Evolutionary conservation across 108 stramenopile genomes (phyloP).

Genomic region (Schizochytrium sp.): DNA sequence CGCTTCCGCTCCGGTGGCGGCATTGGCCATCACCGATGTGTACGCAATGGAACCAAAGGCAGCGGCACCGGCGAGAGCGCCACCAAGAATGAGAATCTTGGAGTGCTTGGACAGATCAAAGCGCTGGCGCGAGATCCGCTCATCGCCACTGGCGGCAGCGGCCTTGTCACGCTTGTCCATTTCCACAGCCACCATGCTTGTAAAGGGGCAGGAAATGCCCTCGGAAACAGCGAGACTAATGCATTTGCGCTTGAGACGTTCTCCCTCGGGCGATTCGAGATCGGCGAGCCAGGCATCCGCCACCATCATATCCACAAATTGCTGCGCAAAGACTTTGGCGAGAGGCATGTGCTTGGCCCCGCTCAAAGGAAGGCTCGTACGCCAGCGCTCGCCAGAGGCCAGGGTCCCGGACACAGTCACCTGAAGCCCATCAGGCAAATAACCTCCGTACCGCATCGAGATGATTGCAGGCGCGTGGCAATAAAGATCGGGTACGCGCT

Average conservation of each 20-base stretch:
- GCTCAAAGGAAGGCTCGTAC: not conserved
- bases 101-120: not conserved
- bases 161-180: not conserved
- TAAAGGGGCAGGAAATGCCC: not conserved
- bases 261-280: not conserved
- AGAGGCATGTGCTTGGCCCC: not conserved
- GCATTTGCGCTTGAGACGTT: not conserved
- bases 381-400: not conserved
- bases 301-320: not conserved
- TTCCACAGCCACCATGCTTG: not conserved
- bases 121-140: not conserved
- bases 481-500: not conserved
- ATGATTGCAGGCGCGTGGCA: not conserved
- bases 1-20: not conserved
- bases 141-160: not conserved
- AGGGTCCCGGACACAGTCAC: not conserved
- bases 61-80: not conserved
- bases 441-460: not conserved
- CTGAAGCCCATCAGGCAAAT: not conserved
- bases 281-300: constrained; percentile 14
- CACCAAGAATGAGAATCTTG: not conserved
- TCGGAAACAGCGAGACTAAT: not conserved
- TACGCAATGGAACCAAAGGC: not conserved
- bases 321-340: not conserved
- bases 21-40: not conserved